Evolutionary conservation across 805 yeast species (phyloP).

Genomic region (Kodamaea leandrae): DNA sequence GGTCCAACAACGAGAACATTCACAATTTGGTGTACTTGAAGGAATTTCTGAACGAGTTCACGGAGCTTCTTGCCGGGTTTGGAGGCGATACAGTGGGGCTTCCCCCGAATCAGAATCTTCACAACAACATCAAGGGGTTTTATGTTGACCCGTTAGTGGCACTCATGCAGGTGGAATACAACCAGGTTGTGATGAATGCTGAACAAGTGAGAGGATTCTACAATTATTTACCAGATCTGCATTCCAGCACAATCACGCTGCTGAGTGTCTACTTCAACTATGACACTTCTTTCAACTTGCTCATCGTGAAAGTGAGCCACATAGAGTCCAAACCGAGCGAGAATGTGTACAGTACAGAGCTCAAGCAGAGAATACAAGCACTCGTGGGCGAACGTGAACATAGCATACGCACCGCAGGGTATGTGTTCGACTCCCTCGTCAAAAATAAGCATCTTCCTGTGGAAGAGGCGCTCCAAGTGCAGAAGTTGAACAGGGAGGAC

Average conservation of each 20-base stretch:
- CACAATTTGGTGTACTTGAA: constrained; percentile 14
- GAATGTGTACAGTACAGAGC: constrained; percentile 11
- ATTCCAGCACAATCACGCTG: constrained; percentile 9
- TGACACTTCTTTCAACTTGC: constrained; percentile 20
- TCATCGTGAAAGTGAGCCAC: constrained; percentile 26
- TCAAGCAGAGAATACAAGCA: constrained; percentile 19
- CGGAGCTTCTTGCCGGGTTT: constrained; percentile 18
- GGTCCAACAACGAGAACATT: constrained; percentile 11
- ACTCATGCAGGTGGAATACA: constrained; percentile 27
- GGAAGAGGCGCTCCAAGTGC: constrained; percentile 19
- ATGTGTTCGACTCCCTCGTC: constrained; percentile 25
- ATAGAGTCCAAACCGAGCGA: constrained; percentile 14
- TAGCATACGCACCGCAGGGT: constrained; percentile 19
- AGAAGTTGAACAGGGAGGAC: constrained; percentile 21
- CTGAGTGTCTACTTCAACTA: constrained; percentile 22
- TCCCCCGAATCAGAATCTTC: constrained; percentile 17
- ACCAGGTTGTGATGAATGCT: constrained; percentile 31
- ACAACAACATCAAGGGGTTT: constrained; percentile 33
- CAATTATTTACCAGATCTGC: constrained; percentile 9
- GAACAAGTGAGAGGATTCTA: constrained; percentile 24
- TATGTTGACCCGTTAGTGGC: constrained; percentile 42
- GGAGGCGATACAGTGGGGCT: constrained; percentile 3
- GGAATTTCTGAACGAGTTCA: constrained; percentile 18
- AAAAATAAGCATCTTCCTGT: constrained; percentile 12
- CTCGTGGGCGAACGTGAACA: constrained; percentile 17